Evolutionary conservation across 495 filamentous ascomycete species (phyloP).

Genomic region (Penicillium robsamsonii): DNA sequence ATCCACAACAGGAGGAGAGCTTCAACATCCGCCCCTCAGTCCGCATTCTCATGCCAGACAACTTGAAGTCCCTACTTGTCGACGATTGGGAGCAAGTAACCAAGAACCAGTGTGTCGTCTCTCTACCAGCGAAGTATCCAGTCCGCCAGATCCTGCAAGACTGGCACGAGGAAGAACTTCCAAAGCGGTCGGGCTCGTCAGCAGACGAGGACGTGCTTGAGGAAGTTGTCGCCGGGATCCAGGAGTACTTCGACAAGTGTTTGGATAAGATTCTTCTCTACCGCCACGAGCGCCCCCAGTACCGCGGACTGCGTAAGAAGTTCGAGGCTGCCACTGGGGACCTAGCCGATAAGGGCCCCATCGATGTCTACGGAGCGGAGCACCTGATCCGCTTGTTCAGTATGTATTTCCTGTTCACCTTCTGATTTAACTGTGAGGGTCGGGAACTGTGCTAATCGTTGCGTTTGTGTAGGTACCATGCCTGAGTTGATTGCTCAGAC

Average conservation of each 20-base stretch:
- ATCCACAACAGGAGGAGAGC: constrained; percentile 71
- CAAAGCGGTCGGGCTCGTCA: constrained; percentile 56
- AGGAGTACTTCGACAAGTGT: constrained; percentile 86
- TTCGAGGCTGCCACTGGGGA: constrained; percentile 57
- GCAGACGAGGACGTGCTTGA: constrained; percentile 80
- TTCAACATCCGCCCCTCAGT: constrained; percentile 78
- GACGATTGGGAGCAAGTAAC: constrained; percentile 99
- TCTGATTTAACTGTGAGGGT: neutral
- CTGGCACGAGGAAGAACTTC: constrained; percentile 67
- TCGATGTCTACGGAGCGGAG: constrained; percentile 89
- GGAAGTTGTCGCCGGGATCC: constrained; percentile 78
- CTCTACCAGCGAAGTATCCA: constrained; percentile 71
- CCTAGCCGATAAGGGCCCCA: constrained; percentile 59
- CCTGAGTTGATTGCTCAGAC: constrained; percentile 95
- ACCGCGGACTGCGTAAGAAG: constrained; percentile 63
- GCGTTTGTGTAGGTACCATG: constrained; percentile 63
- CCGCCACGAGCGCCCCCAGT: constrained; percentile 86
- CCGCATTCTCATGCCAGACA: constrained; percentile 76
- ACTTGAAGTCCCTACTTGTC: constrained; percentile 83
- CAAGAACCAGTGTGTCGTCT: constrained; percentile 84
- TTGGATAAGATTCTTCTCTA: constrained; percentile 88
- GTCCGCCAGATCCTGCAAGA: constrained; percentile 76
- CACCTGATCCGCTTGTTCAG: constrained; percentile 85
- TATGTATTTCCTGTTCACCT: constrained; percentile 43
- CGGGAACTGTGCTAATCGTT: constrained; percentile 12